These are phyloP conservation scores for Neofusicoccum sp. DNA, from an alignment of 2,329 filamentous ascomycete genomes.

Conservation along the genomic window DNA sequence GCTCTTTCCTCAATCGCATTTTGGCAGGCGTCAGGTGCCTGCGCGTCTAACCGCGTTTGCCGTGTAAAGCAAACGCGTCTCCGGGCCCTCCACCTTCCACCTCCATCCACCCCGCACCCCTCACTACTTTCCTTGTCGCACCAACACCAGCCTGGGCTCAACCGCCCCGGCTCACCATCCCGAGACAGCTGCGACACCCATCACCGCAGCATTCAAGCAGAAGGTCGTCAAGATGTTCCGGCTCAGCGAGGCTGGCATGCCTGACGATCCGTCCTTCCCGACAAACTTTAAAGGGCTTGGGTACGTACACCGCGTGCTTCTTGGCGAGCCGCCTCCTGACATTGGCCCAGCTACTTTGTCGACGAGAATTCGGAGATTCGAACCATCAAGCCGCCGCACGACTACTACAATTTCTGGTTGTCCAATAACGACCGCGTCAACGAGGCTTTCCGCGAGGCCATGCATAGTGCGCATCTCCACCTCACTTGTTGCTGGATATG, in stretches of 20 bases:
- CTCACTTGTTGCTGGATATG: too few species aligned
- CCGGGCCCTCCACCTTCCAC: background rate
- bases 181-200: background rate
- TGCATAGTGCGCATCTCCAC: slow-evolving; percentile 60
- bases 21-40: background rate
- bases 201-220: background rate
- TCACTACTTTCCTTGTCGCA: background rate
- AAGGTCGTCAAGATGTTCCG: slow-evolving; percentile 66
- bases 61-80: background rate
- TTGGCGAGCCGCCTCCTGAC: background rate
- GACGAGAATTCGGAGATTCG: slow-evolving; percentile 74
- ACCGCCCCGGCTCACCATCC: too few species aligned
- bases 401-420: slow-evolving; percentile 72
- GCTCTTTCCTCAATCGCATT: background rate
- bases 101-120: background rate
- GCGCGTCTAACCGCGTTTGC: background rate
- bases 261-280: slow-evolving; percentile 67
- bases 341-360: slow-evolving; percentile 66
- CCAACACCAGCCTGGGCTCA: background rate
- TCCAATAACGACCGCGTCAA: slow-evolving; percentile 76
- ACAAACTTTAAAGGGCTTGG: slow-evolving; percentile 68
- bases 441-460: slow-evolving; percentile 63
- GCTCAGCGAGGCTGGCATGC: slow-evolving; percentile 65
- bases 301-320: slow-evolving; percentile 47
- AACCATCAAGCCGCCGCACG: slow-evolving; percentile 63